phyloP scores from a whole-genome alignment of 805 yeast genomes.

The Schwanniomyces pseudopolymorphus region DNA sequence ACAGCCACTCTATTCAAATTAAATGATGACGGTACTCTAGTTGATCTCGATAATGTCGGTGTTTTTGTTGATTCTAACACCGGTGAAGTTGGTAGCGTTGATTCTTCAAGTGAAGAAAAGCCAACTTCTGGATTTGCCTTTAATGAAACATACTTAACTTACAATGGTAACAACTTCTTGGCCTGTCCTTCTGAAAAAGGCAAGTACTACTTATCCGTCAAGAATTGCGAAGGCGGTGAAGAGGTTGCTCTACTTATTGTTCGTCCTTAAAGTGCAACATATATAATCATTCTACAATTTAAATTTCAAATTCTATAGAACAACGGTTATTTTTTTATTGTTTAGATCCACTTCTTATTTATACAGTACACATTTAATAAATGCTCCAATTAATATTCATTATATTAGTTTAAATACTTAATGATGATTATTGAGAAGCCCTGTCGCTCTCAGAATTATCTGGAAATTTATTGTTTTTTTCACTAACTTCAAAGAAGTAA shows the following conservation, averaged over 20 bases:
- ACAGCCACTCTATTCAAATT: constrained; percentile 28
- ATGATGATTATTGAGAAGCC: constrained; percentile 1
- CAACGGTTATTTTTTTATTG: too few relatives aligned
- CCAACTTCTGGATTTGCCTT: constrained; percentile 42
- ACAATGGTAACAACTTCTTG: constrained; percentile 33
- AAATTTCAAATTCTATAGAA: too few relatives aligned
- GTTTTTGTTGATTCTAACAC: constrained; percentile 25
- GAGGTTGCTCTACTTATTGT: constrained; percentile 14
- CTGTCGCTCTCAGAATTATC: neutral
- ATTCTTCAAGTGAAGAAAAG: constrained; percentile 29
- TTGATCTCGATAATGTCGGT: constrained; percentile 30
- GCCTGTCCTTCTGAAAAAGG: constrained; percentile 36
- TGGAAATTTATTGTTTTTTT: neutral
- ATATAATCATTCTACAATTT: too few relatives aligned
- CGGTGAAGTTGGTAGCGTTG: constrained; percentile 34
- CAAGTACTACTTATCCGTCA: constrained; percentile 22
- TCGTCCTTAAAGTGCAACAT: neutral
- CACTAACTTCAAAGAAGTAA: neutral
- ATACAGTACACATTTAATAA: too few relatives aligned
- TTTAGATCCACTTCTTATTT: too few relatives aligned
- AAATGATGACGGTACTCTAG: constrained; percentile 25
- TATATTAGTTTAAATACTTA: too few relatives aligned
- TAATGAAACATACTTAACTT: constrained; percentile 33
- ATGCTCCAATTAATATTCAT: too few relatives aligned
- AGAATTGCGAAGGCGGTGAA: constrained; percentile 28